A percentile compares a stretch with the other conserved stretches of the same genome.
These are phyloP conservation scores for Phytopythium oedochilum DNA, from an alignment of 352 stramenopile genomes.

Conservation along the genomic window DNA sequence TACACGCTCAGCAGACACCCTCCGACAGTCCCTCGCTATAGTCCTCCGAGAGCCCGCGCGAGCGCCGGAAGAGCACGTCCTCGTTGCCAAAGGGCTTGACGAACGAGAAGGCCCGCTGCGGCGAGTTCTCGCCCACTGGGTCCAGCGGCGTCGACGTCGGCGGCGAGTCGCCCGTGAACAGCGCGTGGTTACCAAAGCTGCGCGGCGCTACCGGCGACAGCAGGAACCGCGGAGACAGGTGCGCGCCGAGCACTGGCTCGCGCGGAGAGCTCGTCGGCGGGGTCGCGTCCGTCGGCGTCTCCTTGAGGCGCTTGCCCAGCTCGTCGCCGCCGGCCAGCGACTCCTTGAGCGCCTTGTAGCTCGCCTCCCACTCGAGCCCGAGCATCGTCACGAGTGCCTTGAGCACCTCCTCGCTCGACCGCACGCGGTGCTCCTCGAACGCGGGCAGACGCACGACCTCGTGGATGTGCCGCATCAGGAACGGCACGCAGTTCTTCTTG, in stretches of 20 bases:
- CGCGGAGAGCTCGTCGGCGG: slow-evolving; percentile 24
- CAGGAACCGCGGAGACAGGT: slow-evolving; percentile 54
- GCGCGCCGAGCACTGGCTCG: slow-evolving; percentile 26
- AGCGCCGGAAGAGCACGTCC: slow-evolving; percentile 57
- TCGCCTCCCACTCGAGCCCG: slow-evolving; percentile 68
- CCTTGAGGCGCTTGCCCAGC: slow-evolving; percentile 18
- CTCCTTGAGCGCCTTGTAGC: slow-evolving; percentile 68
- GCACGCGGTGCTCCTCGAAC: slow-evolving; percentile 72
- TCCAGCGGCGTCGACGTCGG: slow-evolving; percentile 14
- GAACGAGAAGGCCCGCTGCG: slow-evolving; percentile 39
- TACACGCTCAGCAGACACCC: slow-evolving; percentile 64
- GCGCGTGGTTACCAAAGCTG: slow-evolving; percentile 28
- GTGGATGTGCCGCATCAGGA: slow-evolving; percentile 85
- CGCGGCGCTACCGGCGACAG: slow-evolving; percentile 35
- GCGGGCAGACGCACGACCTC: slow-evolving; percentile 73
- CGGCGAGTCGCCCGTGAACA: slow-evolving; percentile 45
- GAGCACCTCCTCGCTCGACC: slow-evolving; percentile 78
- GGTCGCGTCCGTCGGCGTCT: slow-evolving; percentile 16
- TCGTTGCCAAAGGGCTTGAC: slow-evolving; percentile 66
- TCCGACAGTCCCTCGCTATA: slow-evolving; percentile 71
- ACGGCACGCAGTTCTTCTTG: slow-evolving; percentile 84
- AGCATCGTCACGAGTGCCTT: slow-evolving; percentile 80
- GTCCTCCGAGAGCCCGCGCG: slow-evolving; percentile 69
- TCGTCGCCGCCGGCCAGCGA: slow-evolving; percentile 26
- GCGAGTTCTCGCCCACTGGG: slow-evolving; percentile 31